These are phyloP conservation scores for Lentinula guzmanii DNA, from an alignment of 768 basidiomycete genomes.

Conservation along the genomic window DNA sequence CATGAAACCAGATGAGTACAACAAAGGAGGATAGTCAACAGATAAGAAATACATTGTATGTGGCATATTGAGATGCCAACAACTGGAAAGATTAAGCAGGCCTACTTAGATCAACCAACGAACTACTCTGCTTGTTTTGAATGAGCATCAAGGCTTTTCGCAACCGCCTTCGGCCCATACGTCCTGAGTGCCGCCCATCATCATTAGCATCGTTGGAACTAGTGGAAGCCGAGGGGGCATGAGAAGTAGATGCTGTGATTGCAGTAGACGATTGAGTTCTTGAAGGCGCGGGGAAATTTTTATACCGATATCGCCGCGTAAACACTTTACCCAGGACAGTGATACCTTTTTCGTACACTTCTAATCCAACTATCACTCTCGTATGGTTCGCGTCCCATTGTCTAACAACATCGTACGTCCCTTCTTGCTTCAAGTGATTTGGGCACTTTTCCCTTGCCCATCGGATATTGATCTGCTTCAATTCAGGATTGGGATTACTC, in stretches of 20 bases:
- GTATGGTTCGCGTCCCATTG: conserved; percentile 13
- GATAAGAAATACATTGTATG: background rate
- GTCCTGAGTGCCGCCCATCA: background rate
- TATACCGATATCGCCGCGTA: conserved; percentile 23
- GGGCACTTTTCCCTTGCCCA: conserved; percentile 42
- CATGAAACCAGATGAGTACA: background rate
- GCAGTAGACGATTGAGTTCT: background rate
- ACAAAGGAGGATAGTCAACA: background rate
- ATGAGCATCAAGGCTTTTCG: background rate
- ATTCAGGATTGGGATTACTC: background rate
- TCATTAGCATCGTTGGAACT: background rate
- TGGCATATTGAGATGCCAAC: background rate
- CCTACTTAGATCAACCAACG: background rate
- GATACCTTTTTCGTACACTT: conserved; percentile 32
- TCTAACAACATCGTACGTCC: conserved; percentile 19
- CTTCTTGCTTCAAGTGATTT: conserved; percentile 36
- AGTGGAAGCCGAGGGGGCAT: background rate
- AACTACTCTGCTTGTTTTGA: background rate
- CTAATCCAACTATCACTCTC: background rate
- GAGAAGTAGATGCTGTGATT: background rate
- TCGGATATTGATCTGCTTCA: conserved; percentile 39
- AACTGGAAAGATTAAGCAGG: background rate
- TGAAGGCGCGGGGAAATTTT: background rate
- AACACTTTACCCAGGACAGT: conserved; percentile 34
- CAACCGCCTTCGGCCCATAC: background rate